Evolutionary conservation across 78 protist genomes (phyloP).

Genomic region (Polysphondylium violaceum): DNA sequence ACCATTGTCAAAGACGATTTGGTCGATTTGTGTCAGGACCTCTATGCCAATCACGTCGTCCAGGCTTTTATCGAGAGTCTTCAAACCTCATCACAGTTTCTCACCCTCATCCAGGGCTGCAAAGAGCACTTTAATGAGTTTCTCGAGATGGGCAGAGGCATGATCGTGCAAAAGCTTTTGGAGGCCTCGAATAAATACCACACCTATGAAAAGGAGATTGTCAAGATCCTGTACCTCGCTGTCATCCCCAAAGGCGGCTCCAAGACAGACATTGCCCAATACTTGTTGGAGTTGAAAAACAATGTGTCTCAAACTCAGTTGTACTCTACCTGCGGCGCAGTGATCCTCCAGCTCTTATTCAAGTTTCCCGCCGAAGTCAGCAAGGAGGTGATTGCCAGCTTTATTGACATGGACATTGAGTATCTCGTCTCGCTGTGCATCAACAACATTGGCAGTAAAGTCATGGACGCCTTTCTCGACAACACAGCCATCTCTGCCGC

Average conservation of each 20-base stretch:
- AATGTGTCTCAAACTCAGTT: constrained; percentile 14
- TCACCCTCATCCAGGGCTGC: constrained; percentile 4
- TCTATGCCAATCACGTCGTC: constrained; percentile 24
- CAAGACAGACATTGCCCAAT: background rate
- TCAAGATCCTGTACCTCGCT: constrained; percentile 1
- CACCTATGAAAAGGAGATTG: constrained; percentile 11
- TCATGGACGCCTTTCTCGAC: constrained; percentile 41
- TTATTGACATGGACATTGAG: background rate
- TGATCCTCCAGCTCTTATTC: constrained; percentile 26
- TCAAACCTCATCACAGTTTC: background rate
- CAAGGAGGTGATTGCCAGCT: constrained; percentile 1
- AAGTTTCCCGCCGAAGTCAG: background rate
- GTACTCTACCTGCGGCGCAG: constrained; percentile 55
- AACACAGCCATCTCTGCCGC: background rate
- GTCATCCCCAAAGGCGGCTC: constrained; percentile 7
- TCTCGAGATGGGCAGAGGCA: constrained; percentile 33
- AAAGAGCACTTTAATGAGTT: background rate
- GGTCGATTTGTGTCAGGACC: constrained; percentile 6
- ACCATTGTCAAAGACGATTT: constrained; percentile 1
- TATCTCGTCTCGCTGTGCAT: constrained; percentile 2
- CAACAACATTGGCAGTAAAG: constrained; percentile 38
- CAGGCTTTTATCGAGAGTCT: constrained; percentile 20
- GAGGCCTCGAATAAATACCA: constrained; percentile 16
- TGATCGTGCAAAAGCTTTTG: constrained; percentile 32
- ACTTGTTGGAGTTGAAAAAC: background rate